Evolutionary conservation across 176 grass and related monocot genomes (phyloP).

Genomic region (Elymus sibiricus): DNA sequence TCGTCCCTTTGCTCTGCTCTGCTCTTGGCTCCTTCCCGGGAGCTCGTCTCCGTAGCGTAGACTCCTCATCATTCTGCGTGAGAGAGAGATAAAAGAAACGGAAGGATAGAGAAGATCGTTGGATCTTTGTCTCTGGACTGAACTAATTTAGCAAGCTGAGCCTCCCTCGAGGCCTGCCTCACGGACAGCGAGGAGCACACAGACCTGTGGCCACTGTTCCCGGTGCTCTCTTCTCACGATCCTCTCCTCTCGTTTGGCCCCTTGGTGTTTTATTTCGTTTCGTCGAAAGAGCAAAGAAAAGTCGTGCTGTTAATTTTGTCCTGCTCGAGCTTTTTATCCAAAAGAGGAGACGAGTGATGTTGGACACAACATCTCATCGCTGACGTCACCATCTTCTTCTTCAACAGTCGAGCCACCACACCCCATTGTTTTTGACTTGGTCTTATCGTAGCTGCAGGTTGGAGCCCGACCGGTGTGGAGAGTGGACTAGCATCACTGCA

Average conservation of each 20-base stretch:
- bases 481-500: background rate
- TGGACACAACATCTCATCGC: background rate
- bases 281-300: background rate
- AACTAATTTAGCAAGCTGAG: background rate
- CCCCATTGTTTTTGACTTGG: background rate
- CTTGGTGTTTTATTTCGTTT: background rate
- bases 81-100: background rate
- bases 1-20: background rate
- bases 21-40: background rate
- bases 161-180: background rate
- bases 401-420: background rate
- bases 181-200: background rate
- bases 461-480: background rate
- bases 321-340: background rate
- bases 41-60: background rate
- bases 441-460: background rate
- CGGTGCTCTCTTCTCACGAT: background rate
- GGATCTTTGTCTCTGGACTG: background rate
- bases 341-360: background rate
- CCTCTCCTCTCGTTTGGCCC: background rate
- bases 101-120: background rate
- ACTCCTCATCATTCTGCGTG: background rate
- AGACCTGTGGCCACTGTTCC: background rate
- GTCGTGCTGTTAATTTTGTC: background rate
- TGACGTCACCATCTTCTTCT: background rate